These are phyloP conservation scores for Sideroxylon spinosum DNA, from an alignment of 179 eudicot genomes.

Conservation along the genomic window DNA sequence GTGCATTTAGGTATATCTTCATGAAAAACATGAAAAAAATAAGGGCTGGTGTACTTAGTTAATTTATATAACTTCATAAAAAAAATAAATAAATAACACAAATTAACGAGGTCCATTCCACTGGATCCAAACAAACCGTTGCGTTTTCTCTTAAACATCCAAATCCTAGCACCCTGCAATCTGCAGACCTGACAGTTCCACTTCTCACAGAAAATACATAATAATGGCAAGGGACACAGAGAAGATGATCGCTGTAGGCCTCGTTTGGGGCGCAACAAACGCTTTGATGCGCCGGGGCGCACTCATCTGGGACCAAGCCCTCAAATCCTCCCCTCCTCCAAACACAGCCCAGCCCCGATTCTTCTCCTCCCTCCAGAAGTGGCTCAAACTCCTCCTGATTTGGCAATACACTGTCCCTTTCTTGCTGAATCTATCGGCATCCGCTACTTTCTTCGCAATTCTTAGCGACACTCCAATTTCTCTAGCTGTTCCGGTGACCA, in stretches of 20 bases:
- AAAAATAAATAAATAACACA: no score
- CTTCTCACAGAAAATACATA: no score
- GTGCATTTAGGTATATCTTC: no score
- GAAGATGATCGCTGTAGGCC: conserved; percentile 88
- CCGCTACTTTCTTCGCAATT: conserved; percentile 52
- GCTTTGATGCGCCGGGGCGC: conserved; percentile 41
- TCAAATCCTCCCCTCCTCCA: conserved; percentile 35
- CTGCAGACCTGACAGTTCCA: no score
- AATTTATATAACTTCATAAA: no score
- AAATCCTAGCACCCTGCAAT: no score
- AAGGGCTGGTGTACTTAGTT: no score
- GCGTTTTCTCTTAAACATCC: no score
- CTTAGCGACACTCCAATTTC: conserved; percentile 46
- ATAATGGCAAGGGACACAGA: conserved; percentile 38
- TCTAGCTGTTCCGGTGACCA: conserved; percentile 47
- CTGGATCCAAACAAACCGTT: no score
- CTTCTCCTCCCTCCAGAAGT: conserved; percentile 33
- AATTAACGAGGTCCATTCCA: no score
- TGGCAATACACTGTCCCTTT: conserved; percentile 70
- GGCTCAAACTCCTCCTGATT: conserved; percentile 53
- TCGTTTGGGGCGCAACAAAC: conserved; percentile 91
- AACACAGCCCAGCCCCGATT: conserved; percentile 26
- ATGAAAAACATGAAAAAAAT: no score
- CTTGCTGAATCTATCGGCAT: conserved; percentile 45
- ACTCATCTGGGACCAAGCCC: conserved; percentile 52